Percentiles rank a stretch among this genome's conserved stretches.
phyloP scores from a whole-genome alignment of 306 rosid species.

The Malus sylvestris region DNA sequence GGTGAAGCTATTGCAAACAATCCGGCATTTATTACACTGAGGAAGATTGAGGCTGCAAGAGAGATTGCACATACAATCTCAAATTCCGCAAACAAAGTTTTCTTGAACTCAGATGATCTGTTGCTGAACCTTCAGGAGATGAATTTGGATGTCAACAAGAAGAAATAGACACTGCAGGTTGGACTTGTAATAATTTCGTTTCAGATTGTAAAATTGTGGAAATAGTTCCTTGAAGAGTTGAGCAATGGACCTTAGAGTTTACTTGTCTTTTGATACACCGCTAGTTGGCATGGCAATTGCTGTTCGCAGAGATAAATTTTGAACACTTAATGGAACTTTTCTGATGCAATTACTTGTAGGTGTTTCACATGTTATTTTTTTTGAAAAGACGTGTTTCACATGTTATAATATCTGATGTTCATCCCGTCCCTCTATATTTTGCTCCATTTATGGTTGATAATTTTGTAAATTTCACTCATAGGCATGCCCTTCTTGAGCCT shows the following conservation, averaged over 20 bases:
- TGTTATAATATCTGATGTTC: neutral
- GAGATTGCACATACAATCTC: conserved; percentile 78
- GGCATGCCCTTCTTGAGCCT: neutral
- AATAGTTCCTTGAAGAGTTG: neutral
- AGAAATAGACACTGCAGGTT: conserved; percentile 29
- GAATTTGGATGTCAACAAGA: conserved; percentile 39
- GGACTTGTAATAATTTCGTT: neutral
- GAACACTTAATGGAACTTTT: neutral
- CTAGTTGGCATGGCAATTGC: conserved; percentile 1
- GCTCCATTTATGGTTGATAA: neutral
- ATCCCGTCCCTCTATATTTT: neutral
- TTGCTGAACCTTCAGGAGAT: conserved; percentile 71
- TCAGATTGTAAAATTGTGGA: neutral
- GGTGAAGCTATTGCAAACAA: conserved; percentile 86
- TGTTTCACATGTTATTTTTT: neutral
- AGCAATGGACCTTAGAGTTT: conserved; percentile 1
- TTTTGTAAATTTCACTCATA: neutral
- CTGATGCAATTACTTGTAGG: neutral
- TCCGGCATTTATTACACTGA: conserved; percentile 78
- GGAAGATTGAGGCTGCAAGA: conserved; percentile 92
- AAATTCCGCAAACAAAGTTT: conserved; percentile 67
- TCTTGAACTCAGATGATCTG: conserved; percentile 68
- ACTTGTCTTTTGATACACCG: neutral
- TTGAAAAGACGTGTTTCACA: neutral
- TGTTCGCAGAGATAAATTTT: neutral